Evolutionary conservation across 805 yeast species (phyloP), one percentile per base, ranked within the genome.

Genomic region (Groenewaldozyma salmanticensis): DNA sequence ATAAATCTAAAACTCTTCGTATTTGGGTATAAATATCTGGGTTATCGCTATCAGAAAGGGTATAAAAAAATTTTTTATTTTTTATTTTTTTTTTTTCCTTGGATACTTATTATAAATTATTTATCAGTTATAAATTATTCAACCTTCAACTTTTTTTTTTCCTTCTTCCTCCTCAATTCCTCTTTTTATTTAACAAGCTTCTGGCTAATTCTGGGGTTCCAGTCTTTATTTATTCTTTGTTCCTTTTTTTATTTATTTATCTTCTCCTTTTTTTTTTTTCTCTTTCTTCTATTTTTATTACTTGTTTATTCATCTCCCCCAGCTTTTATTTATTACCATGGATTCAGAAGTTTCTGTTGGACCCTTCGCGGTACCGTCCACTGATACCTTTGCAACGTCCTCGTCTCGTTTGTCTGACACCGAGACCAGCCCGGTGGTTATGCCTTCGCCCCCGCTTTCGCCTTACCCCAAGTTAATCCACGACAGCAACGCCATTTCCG

Each of bases 401-500:
- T n/a, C n/a, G n/a, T n/a, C n/a, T n/a, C n/a, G n/a, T n/a, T n/a
- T n/a, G n/a, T n/a, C n/a, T n/a, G n/a, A n/a, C n/a, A n/a, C n/a
- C n/a, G n/a, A n/a, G n/a, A n/a, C n/a, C n/a, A n/a, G n/a, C n/a
- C 39, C 15, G 21, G 33, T 44, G 27, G 42, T 55, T 20, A 57
- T 57, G 57, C 52, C 56, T 11, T 57, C 61, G 19, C 61, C 61
- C n/a, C 61, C 61, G 3, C 45, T 54, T 35, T 57, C 61, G 29
- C 60, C 61, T 5, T 51, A 48, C 33, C 53, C 56, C 11, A 55
- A 46, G 33, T 44, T 44, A n/a, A n/a, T n/a, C n/a, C 7, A 20
- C 21, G 21, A 16, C 22, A 15, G 38, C 36, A 21, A 27, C 42
- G 9, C 27, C 31, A 9, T n/a, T n/a, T 29, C 43, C 4, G 32